phyloP scores from a whole-genome alignment of 306 rosid genomes.

The Medicago arabica region DNA sequence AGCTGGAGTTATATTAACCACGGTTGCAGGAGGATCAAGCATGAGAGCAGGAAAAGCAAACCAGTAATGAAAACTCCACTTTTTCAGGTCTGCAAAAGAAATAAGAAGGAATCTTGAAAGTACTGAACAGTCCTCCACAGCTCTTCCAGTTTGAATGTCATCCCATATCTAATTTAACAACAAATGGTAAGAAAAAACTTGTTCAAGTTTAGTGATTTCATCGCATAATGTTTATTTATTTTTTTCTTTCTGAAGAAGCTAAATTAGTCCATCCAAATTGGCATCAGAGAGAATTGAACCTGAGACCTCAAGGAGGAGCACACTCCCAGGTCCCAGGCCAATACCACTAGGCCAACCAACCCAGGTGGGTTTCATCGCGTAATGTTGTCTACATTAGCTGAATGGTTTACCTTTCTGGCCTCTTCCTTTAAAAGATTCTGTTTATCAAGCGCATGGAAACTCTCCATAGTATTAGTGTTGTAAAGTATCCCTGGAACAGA shows the following conservation, averaged over 20 bases:
- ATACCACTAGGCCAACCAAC: no score
- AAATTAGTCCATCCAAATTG: no score
- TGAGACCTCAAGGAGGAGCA: no score
- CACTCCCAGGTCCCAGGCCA: no score
- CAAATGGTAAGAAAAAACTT: slow-evolving; percentile 22
- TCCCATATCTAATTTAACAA: slow-evolving; percentile 78
- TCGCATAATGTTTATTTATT: no score
- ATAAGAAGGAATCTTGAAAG: slow-evolving; percentile 86
- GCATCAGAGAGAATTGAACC: no score
- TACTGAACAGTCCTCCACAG: slow-evolving; percentile 78
- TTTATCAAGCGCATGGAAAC: slow-evolving; percentile 79
- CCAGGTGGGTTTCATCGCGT: no score
- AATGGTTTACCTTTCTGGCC: slow-evolving; percentile 71
- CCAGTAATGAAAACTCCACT: slow-evolving; percentile 90
- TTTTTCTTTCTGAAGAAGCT: no score
- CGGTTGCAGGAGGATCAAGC: slow-evolving; percentile 85
- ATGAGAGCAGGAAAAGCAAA: slow-evolving; percentile 93
- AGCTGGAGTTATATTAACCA: slow-evolving; percentile 76
- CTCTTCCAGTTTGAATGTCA: slow-evolving; percentile 82
- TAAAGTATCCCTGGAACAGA: slow-evolving; percentile 74
- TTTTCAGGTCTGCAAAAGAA: slow-evolving; percentile 94
- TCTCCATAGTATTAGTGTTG: slow-evolving; percentile 86
- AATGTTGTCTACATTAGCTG: background rate
- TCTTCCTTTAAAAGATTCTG: slow-evolving; percentile 63
- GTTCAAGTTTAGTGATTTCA: slow-evolving; percentile 17